Conservation (phyloP, 768 basidiomycete species). For the Harrya chromipes region DNA sequence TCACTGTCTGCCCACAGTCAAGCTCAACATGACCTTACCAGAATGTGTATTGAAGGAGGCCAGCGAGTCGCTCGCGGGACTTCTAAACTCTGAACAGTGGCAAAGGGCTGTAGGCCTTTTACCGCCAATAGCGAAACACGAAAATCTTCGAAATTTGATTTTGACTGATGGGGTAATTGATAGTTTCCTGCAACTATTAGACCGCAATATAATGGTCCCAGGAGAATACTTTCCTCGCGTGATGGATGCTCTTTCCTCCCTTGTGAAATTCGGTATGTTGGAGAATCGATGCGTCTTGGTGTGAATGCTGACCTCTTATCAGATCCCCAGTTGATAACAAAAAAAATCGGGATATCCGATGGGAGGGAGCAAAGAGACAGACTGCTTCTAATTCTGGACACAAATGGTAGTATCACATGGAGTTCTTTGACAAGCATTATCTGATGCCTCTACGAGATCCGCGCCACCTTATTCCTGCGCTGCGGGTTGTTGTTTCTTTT, state of each 20-base stretch:
- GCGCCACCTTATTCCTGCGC: constrained; percentile 8
- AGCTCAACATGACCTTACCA: background rate
- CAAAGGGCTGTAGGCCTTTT: constrained; percentile 14
- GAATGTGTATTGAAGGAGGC: constrained; percentile 6
- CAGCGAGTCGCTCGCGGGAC: background rate
- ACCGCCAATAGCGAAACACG: constrained; percentile 12
- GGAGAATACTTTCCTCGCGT: constrained; percentile 7
- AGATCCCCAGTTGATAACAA: constrained; percentile 4
- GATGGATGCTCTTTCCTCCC: constrained; percentile 16
- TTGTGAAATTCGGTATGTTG: constrained; percentile 6
- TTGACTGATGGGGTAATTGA: constrained; percentile 6
- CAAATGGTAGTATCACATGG: background rate
- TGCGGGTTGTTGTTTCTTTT: constrained; percentile 9
- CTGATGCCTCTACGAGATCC: constrained; percentile 4
- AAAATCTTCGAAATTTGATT: constrained; percentile 6
- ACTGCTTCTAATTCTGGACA: constrained; percentile 9
- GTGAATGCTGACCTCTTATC: background rate
- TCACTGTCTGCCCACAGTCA: background rate
- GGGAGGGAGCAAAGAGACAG: background rate
- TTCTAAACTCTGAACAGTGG: constrained; percentile 5
- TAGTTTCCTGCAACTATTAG: constrained; percentile 8
- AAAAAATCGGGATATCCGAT: background rate
- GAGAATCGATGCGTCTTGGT: too few relatives aligned
- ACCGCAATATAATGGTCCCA: background rate
- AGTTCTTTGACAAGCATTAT: background rate